Base-by-base conservation (phyloP, 2,329 filamentous ascomycete genomes). In the Fusarium stilboides region DNA sequence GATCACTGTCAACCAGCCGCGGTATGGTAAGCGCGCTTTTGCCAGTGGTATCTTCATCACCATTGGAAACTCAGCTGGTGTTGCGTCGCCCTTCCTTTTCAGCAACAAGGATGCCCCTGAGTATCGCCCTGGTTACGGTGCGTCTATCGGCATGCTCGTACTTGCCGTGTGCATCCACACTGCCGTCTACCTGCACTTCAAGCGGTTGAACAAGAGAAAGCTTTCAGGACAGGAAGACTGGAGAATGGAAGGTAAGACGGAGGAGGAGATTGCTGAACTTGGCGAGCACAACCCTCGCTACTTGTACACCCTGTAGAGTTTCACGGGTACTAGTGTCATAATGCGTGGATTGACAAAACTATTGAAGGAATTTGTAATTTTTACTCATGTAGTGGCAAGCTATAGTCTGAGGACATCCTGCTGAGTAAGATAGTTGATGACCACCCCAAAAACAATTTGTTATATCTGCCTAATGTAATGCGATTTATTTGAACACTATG, bases 11-110 rank as follows among this genome's bases (percentile, higher is more conserved):
- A 91, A 91, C 61, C 83, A 86, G 34, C 89, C 89, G 1, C 82
- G 89, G 8, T 91, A 91, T 65, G 89, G 88, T 9, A 91, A 91
- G 76, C 81, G 89, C 26, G 88, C 89, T 0, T 86, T 87, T 8
- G 88, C 87, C 0, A 88, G 85, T 1, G 89, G 88, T 0, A 71
- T 91, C 56, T 88, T 90, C 70, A 78, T 91, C 13, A 88, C 84
- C 3, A 84, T 90, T 51, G 89, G 88, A 19, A 91, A 92, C 70
- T 83, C 84, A 42, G 84, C 85, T 17, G 89, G 89, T 8, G 88
- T 91, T 34, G 88, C 90, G 79, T 83, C 87, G 2, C 87, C 87
- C 3, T 91, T 90, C 74, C 76, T 87, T 0, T 88, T 87, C 61
- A 79, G 80, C 5, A 76, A 77, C 1, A 68, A 71, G 1, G 78